Base-by-base conservation (phyloP, 73 alveolate species). In the Uronychia binucleata region DNA sequence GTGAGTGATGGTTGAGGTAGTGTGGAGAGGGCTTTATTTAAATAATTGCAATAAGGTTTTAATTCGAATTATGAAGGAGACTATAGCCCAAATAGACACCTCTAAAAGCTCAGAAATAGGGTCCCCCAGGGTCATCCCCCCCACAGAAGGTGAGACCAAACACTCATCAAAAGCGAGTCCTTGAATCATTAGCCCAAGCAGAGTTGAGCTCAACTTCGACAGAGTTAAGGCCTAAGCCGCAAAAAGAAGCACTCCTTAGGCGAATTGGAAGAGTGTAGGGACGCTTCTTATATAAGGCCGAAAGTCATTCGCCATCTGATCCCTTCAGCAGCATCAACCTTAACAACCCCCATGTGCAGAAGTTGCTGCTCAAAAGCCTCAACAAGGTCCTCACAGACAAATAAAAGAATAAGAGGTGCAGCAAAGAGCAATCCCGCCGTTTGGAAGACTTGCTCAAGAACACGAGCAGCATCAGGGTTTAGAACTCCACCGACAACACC, bases 1-100 rank as follows among this genome's bases (percentile, higher is more conserved):
- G 67, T 46, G 67, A 46, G 67, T 46, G 67, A 46, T 46, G 67
- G 67, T 46, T 46, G 67, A 46, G 67, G 67, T 46, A 46, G 67
- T 46, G 67, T 46, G 67, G 67, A 46, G 67, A 46, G 67, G 67
- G 67, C 5, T 46, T 46, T 46, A 46, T 19, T 46, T 19, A 46
- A 46, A 46, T 46, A 11, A 11, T 19, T 46, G n/a, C 67, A 46
- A 11, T 46, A 19, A 46, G n/a, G n/a, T n/a, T n/a, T 46, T 46
- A 46, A 46, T 46, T 46, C 67, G 67, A 46, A 46, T 46, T 46
- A 46, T 46, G 67, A 46, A 46, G 67, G 67, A 11, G 67, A 46
- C 5, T n/a, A n/a, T n/a, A 46, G 5, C 19, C n/a, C 67, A 46
- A 11, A 19, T 19, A 46, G 19, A 46, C 67, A 11, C 67, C 19